A percentile compares a stretch with the other conserved stretches of the same genome.
Evolutionary conservation across 129 eudicot genomes (phyloP).

Genomic region (Scalesia atractyloides): DNA sequence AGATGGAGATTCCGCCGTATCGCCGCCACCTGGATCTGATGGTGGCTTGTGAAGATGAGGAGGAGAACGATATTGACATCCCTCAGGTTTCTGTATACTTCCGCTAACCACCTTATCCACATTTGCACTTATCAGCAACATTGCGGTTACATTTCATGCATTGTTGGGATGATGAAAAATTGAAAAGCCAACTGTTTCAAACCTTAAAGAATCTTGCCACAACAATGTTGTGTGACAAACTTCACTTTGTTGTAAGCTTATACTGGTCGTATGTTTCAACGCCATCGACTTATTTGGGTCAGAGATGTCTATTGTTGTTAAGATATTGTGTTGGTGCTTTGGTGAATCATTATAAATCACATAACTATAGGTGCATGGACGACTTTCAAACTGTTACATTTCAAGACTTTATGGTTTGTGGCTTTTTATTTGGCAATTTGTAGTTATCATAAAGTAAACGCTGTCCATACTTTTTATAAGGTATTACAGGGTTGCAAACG

Average conservation of each 20-base stretch:
- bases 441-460: too few relatives aligned
- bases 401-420: not conserved
- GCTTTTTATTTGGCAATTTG: too few relatives aligned
- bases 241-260: not conserved
- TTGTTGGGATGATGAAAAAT: constrained; percentile 12
- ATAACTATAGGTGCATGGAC: not conserved
- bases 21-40: constrained; percentile 83
- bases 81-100: constrained; percentile 79
- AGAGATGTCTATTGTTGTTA: not conserved
- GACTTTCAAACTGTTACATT: not conserved
- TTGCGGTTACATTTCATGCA: not conserved
- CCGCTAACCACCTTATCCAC: constrained; percentile 12
- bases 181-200: constrained; percentile 1
- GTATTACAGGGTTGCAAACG: not conserved
- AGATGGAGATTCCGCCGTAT: constrained; percentile 70
- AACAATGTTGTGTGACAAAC: constrained; percentile 14
- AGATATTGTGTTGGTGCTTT: not conserved
- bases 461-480: not conserved
- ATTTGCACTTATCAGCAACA: not conserved
- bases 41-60: constrained; percentile 92
- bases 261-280: constrained; percentile 1
- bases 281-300: not conserved
- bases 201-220: constrained; percentile 1
- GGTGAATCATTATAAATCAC: not conserved
- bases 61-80: constrained; percentile 77